Evolutionary conservation across 1,139 yeast genomes (phyloP).

Genomic region (Saccharomyces hybrid): DNA sequence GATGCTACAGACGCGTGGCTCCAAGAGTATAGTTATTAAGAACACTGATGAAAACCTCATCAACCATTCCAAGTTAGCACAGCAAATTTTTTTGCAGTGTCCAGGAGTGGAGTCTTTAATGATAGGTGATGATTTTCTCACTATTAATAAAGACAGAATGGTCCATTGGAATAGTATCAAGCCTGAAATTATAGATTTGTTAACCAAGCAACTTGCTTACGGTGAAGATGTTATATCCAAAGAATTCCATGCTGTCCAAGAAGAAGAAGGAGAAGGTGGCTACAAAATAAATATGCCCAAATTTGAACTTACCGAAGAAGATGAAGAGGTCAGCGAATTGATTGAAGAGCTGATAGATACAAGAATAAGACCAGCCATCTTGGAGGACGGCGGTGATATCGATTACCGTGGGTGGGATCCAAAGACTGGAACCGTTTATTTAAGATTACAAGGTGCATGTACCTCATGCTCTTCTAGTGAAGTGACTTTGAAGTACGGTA

Average conservation of each 20-base stretch:
- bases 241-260: slow-evolving; percentile 28
- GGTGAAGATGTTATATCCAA: slow-evolving; percentile 53
- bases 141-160: slow-evolving; percentile 61
- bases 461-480: slow-evolving; percentile 71
- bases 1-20: slow-evolving; percentile 43
- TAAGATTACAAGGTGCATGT: slow-evolving; percentile 70
- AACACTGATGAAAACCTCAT: slow-evolving; percentile 55
- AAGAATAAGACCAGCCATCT: slow-evolving; percentile 89
- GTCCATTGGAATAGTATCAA: slow-evolving; percentile 71
- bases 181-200: slow-evolving; percentile 78
- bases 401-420: slow-evolving; percentile 62
- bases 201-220: slow-evolving; percentile 76
- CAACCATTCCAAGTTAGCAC: slow-evolving; percentile 70
- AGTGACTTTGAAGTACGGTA: slow-evolving; percentile 70
- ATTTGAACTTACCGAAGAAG: slow-evolving; percentile 34
- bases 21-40: slow-evolving; percentile 51
- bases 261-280: slow-evolving; percentile 29
- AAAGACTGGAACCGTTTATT: slow-evolving; percentile 55
- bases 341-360: slow-evolving; percentile 91
- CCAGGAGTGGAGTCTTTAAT: slow-evolving; percentile 83
- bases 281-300: slow-evolving; percentile 27
- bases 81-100: slow-evolving; percentile 59
- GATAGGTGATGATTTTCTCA: slow-evolving; percentile 83
- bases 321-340: slow-evolving; percentile 64
- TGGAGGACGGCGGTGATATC: slow-evolving; percentile 81